phyloP scores from a whole-genome alignment of 495 filamentous ascomycete genomes.

The Penicillium verhagenii region DNA sequence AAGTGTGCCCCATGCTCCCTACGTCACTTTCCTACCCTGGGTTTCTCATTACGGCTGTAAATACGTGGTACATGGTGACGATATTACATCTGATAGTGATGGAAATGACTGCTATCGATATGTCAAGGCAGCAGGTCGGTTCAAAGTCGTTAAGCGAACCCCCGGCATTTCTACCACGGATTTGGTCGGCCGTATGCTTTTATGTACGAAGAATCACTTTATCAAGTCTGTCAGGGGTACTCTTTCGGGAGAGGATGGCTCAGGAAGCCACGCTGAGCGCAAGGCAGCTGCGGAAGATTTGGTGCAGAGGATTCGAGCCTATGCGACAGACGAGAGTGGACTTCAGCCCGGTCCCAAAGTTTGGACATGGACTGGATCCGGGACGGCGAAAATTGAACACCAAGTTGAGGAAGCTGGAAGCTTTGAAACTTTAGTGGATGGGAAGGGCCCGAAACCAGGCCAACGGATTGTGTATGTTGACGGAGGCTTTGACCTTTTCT shows the following conservation, averaged over 20 bases:
- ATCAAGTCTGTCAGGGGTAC: constrained; percentile 67
- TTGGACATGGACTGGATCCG: constrained; percentile 68
- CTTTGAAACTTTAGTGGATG: constrained; percentile 65
- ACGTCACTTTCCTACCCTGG: constrained; percentile 91
- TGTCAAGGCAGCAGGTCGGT: constrained; percentile 87
- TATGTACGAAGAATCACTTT: constrained; percentile 88
- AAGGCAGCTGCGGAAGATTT: constrained; percentile 59
- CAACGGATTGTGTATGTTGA: constrained; percentile 93
- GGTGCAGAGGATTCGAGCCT: constrained; percentile 70
- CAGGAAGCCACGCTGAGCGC: constrained; percentile 64
- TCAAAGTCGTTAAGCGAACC: constrained; percentile 93
- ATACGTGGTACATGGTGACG: constrained; percentile 90
- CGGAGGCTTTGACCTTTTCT: constrained; percentile 96
- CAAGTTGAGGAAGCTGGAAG: constrained; percentile 50
- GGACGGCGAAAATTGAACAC: constrained; percentile 51
- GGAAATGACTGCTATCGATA: constrained; percentile 96
- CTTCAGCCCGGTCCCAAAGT: constrained; percentile 70
- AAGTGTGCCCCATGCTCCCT: constrained; percentile 82
- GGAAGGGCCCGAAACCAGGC: constrained; percentile 63
- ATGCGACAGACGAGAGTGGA: constrained; percentile 81
- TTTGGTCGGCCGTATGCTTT: constrained; percentile 92
- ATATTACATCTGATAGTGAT: constrained; percentile 79
- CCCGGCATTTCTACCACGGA: constrained; percentile 97
- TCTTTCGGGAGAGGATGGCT: constrained; percentile 71
- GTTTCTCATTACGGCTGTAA: constrained; percentile 91